A percentile compares a stretch with the other conserved stretches of the same genome.
These are phyloP conservation scores for Thraustochytrium sp. DNA, from an alignment of 352 stramenopile genomes.

Conservation along the genomic window DNA sequence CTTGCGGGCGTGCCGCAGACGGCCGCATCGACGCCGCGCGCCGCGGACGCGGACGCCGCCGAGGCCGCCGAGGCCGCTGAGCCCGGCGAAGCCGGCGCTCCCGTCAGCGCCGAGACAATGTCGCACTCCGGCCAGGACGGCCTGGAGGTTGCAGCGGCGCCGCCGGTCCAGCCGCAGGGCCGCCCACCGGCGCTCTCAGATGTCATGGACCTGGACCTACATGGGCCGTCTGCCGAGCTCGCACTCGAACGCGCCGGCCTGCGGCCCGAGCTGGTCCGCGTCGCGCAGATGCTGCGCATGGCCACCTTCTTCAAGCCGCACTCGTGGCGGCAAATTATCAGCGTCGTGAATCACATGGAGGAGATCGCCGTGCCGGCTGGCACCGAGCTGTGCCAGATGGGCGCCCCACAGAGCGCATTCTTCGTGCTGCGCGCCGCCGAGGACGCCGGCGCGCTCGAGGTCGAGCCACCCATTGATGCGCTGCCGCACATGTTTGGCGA, in stretches of 20 bases:
- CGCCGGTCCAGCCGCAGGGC: not conserved
- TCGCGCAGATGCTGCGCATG: not conserved
- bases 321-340: slow-evolving; percentile 69
- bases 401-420: slow-evolving; percentile 83
- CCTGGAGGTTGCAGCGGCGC: not conserved
- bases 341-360: slow-evolving; percentile 83
- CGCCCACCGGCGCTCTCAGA: not conserved
- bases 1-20: too few species aligned
- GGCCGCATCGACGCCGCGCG: too few species aligned
- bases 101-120: not conserved
- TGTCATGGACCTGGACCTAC: not conserved
- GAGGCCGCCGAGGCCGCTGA: too few species aligned
- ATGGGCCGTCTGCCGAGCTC: not conserved
- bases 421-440: slow-evolving; percentile 79
- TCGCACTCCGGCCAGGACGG: not conserved
- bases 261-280: not conserved
- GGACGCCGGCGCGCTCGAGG: slow-evolving; percentile 76
- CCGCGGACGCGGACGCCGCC: too few species aligned
- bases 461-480: slow-evolving; percentile 51
- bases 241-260: not conserved
- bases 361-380: slow-evolving; percentile 63
- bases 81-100: too few species aligned
- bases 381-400: slow-evolving; percentile 78
- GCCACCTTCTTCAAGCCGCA: slow-evolving; percentile 73
- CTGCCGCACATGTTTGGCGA: slow-evolving; percentile 74